phyloP scores from a whole-genome alignment of 345 rosid species.

The Turritis glabra region DNA sequence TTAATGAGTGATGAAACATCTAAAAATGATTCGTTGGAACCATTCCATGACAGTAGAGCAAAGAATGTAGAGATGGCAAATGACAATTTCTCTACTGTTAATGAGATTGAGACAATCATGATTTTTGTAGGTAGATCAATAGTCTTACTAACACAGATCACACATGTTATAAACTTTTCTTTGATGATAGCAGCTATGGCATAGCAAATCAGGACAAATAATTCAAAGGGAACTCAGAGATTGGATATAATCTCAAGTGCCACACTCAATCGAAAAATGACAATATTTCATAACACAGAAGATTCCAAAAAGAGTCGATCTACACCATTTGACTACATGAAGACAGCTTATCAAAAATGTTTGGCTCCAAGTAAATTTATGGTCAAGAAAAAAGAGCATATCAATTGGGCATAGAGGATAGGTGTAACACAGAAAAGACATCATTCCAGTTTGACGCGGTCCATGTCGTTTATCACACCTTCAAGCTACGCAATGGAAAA shows the following conservation, averaged over 20 bases:
- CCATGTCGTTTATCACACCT: constrained; percentile 82
- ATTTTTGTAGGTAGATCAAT: too few species aligned
- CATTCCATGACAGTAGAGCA: too few species aligned
- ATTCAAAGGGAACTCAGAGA: neutral
- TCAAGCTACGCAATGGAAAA: constrained; percentile 60
- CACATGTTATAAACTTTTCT: too few species aligned
- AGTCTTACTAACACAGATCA: too few species aligned
- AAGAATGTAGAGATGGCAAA: too few species aligned
- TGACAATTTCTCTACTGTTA: too few species aligned
- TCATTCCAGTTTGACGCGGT: constrained; percentile 76
- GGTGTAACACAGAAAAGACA: too few species aligned
- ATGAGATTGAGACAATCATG: too few species aligned
- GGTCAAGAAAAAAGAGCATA: neutral
- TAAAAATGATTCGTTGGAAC: too few species aligned
- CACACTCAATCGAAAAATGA: neutral
- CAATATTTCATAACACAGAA: neutral
- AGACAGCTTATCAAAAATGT: constrained; percentile 6
- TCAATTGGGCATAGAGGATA: neutral
- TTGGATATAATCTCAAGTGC: neutral
- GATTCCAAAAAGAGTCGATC: neutral
- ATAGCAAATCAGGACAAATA: neutral
- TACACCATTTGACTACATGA: neutral
- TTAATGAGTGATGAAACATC: too few species aligned
- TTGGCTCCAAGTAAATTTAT: neutral
- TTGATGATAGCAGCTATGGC: too few species aligned